Evolutionary conservation across 164 flowering plant genomes (phyloP), one percentile per base, ranked within the genome.

Genomic region (Tetrastigma voinierianum): DNA sequence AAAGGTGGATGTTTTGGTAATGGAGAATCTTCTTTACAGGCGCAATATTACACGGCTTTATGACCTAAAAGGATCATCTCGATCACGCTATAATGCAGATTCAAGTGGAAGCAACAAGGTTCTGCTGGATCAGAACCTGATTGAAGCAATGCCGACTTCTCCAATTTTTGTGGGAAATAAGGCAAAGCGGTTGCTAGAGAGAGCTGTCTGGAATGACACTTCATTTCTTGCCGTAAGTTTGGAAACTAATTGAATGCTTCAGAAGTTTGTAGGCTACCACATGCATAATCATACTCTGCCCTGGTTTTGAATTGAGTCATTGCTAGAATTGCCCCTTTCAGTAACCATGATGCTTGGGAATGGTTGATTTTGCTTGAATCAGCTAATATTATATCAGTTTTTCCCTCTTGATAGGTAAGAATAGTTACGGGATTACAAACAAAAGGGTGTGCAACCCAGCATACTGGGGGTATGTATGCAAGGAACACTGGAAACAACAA

Each of bases 181-280:
- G 61, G 81, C 88, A 52, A 84, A 84, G 64, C 70, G 84, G 54
- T 59, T 64, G 51, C 67, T 84, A 25, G 88, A 82, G 66, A 74
- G 88, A 72, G 88, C 86, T 57, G 86, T 84, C 43, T 84, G 88
- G 88, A 84, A 84, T 57, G 88, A 84, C 51, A 84, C 88, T 14
- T 58, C 82, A 5, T 82, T 82, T 55, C 73, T 84, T 1, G 86
- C 88, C 24, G 88, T 82, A 81, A 79, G 78, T 66, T 57, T 20
- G 17, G 52, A 49, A 49, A 49, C 52, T 49, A 32, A 49, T 17
- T 49, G 16, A n/a, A 5, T 49, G 52, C n/a, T 17, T 14, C n/a
- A 14, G 15, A 14, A 17, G 52, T 32, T 49, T n/a, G 15, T 49
- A n/a, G 52, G 16, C 4, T 11, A 15, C 7, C 6, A 12, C n/a